These are phyloP conservation scores for Saccharomyces jurei DNA, from an alignment of 805 yeast species.

Conservation along the genomic window DNA sequence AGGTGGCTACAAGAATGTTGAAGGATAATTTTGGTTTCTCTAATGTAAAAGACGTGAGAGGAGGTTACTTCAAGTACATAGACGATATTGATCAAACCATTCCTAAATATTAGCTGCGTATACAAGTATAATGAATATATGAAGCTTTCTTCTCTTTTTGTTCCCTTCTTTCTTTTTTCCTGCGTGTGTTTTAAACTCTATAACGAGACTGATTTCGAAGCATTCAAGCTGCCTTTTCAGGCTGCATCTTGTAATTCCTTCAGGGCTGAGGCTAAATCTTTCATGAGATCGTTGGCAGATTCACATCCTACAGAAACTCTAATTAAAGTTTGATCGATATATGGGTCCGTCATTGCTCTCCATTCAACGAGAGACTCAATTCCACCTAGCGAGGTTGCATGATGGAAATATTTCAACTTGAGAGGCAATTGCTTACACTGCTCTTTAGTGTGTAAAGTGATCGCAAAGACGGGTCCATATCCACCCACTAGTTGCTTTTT, in stretches of 20 bases:
- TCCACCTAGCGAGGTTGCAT: conserved; percentile 91
- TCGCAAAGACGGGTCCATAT: conserved; percentile 67
- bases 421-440: conserved; percentile 60
- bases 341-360: conserved; percentile 67
- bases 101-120: conserved; percentile 47
- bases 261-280: conserved; percentile 62
- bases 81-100: conserved; percentile 47
- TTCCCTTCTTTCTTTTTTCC: not conserved
- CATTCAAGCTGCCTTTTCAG: not conserved
- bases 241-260: conserved; percentile 7
- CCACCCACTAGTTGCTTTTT: conserved; percentile 59
- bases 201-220: not conserved
- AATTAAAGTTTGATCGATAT: conserved; percentile 48
- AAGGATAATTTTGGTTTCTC: conserved; percentile 41
- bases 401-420: conserved; percentile 62
- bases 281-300: conserved; percentile 64
- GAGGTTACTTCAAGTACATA: conserved; percentile 73
- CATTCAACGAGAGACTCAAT: conserved; percentile 86
- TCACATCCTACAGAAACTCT: conserved; percentile 81
- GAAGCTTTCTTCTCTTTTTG: not conserved
- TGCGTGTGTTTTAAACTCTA: not conserved
- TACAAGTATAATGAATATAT: not conserved
- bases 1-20: conserved; percentile 55
- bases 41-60: conserved; percentile 58
- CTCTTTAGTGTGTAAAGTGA: conserved; percentile 42